Evolutionary conservation across 192 early-diverging fungal species (phyloP).

Genomic region (Entomortierella beljakovae): DNA sequence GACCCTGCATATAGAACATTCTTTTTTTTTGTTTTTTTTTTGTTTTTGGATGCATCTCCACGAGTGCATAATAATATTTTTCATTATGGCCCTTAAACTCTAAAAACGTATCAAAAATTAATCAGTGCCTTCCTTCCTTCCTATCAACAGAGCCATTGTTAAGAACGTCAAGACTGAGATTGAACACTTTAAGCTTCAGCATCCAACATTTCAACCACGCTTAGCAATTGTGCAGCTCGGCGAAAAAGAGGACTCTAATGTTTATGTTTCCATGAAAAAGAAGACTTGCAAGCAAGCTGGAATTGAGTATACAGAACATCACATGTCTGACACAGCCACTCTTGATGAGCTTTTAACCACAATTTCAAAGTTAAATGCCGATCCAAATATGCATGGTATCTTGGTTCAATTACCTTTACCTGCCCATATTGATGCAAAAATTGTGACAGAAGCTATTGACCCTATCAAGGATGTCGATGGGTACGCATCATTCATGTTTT

Average conservation of each 20-base stretch:
- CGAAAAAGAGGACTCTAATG: constrained; percentile 90
- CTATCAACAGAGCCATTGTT: constrained; percentile 70
- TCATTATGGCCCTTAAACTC: too few species aligned
- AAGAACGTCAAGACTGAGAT: constrained; percentile 77
- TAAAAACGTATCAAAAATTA: too few species aligned
- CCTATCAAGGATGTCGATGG: constrained; percentile 98
- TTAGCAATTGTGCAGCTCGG: constrained; percentile 95
- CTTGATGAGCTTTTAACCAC: constrained; percentile 67
- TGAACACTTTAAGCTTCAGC: constrained; percentile 64
- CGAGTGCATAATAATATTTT: too few species aligned
- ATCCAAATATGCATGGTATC: constrained; percentile 90
- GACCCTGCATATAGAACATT: neutral
- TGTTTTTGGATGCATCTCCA: too few species aligned
- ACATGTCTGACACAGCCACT: constrained; percentile 27
- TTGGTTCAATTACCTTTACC: constrained; percentile 97
- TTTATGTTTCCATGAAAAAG: constrained; percentile 95
- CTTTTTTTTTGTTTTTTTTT: neutral
- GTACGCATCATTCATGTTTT: constrained; percentile 62
- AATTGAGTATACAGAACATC: constrained; percentile 28
- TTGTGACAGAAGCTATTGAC: constrained; percentile 87
- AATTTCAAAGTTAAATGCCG: constrained; percentile 82
- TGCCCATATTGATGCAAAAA: constrained; percentile 81
- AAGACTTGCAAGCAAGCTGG: constrained; percentile 86
- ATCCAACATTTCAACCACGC: constrained; percentile 83
- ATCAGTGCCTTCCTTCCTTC: neutral